These are phyloP conservation scores for Tricholoma sp. DNA, from an alignment of 768 basidiomycete species.

Conservation along the genomic window DNA sequence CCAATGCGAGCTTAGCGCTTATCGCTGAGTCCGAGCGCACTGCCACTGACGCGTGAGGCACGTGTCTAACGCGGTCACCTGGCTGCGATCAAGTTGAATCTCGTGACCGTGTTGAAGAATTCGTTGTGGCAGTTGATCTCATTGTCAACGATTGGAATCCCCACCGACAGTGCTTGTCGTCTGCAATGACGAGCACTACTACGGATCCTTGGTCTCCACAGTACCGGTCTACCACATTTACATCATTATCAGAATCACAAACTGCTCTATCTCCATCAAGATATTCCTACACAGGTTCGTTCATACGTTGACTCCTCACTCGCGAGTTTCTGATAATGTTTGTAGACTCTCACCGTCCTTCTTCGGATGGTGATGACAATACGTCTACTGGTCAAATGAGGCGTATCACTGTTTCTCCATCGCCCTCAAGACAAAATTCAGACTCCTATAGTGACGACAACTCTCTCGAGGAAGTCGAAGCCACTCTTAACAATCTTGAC, in stretches of 20 bases:
- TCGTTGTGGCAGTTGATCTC: background rate
- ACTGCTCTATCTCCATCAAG: slow-evolving; percentile 57
- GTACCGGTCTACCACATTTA: slow-evolving; percentile 56
- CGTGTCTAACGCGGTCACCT: slow-evolving; percentile 29
- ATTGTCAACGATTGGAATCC: background rate
- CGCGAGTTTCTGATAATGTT: slow-evolving; percentile 3
- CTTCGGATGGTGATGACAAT: slow-evolving; percentile 42
- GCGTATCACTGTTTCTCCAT: slow-evolving; percentile 51
- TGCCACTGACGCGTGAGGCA: too few relatives aligned
- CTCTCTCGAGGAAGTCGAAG: slow-evolving; percentile 70
- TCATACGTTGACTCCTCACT: slow-evolving; percentile 10
- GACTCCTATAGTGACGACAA: slow-evolving; percentile 48
- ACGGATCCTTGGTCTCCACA: slow-evolving; percentile 57
- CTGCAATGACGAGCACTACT: slow-evolving; percentile 33
- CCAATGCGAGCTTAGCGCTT: too few relatives aligned
- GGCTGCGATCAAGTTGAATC: slow-evolving; percentile 30
- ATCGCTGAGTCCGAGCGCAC: too few relatives aligned
- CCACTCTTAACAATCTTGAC: slow-evolving; percentile 60
- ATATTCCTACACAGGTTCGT: slow-evolving; percentile 52
- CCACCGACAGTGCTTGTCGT: slow-evolving; percentile 10
- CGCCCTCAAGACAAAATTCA: slow-evolving; percentile 28
- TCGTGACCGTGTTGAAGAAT: slow-evolving; percentile 9
- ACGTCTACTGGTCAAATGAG: slow-evolving; percentile 42
- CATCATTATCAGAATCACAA: slow-evolving; percentile 45
- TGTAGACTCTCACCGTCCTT: slow-evolving; percentile 40